phyloP scores from a whole-genome alignment of 2,329 filamentous ascomycete species.

The Aspergillus sp. region DNA sequence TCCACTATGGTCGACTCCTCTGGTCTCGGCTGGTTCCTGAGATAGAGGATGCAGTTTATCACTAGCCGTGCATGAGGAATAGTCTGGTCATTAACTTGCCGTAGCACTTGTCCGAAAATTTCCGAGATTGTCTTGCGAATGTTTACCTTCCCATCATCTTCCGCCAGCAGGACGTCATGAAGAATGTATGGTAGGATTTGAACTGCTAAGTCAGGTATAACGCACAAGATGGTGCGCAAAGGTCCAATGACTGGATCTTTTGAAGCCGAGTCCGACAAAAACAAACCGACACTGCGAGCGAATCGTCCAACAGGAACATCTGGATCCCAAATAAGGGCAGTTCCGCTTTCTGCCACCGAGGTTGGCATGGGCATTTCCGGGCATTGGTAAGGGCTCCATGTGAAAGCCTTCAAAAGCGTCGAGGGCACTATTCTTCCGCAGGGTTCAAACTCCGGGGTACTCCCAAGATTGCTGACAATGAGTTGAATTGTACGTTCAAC shows the following conservation, averaged over 20 bases:
- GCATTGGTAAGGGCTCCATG: constrained; percentile 46
- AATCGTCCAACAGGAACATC: constrained; percentile 32
- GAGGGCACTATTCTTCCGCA: constrained; percentile 40
- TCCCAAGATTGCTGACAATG: constrained; percentile 40
- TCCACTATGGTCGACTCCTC: constrained; percentile 78
- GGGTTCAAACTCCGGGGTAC: constrained; percentile 33
- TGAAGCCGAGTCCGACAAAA: constrained; percentile 61
- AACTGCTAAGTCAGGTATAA: constrained; percentile 69
- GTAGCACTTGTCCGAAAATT: constrained; percentile 66
- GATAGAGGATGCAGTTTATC: constrained; percentile 78
- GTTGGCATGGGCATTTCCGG: constrained; percentile 31
- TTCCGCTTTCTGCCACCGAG: constrained; percentile 21
- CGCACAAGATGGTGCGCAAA: constrained; percentile 65
- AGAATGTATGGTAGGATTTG: constrained; percentile 79
- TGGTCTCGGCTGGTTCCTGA: constrained; percentile 76
- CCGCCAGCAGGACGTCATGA: constrained; percentile 74
- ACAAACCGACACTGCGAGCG: constrained; percentile 38
- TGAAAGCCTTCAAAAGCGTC: constrained; percentile 42
- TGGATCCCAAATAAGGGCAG: constrained; percentile 21
- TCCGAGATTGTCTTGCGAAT: constrained; percentile 66
- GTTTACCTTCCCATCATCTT: constrained; percentile 62
- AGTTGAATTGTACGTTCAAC: constrained; percentile 49
- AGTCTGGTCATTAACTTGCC: constrained; percentile 41
- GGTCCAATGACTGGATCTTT: constrained; percentile 69
- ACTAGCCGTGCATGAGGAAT: constrained; percentile 70